phyloP scores from a whole-genome alignment of 2,329 filamentous ascomycete species.

The Fusarium chaquense region DNA sequence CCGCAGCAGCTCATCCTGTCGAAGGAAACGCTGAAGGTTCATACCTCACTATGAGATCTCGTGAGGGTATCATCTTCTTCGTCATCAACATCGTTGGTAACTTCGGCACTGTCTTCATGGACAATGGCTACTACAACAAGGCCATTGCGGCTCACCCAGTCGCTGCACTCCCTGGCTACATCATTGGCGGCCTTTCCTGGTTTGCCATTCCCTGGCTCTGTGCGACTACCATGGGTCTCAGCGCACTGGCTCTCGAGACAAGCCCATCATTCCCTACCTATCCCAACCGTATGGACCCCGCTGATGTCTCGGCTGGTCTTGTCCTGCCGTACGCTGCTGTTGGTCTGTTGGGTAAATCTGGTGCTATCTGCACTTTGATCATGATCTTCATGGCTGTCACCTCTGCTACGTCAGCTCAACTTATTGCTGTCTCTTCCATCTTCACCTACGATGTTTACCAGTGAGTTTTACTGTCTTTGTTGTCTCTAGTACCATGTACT shows the following conservation, averaged over 20 bases:
- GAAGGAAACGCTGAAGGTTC: conserved; percentile 83
- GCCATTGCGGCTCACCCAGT: conserved; percentile 89
- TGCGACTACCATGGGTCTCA: conserved; percentile 88
- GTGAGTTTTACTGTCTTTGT: background rate
- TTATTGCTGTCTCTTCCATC: conserved; percentile 89
- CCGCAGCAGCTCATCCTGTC: conserved; percentile 77
- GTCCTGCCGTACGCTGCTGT: conserved; percentile 89
- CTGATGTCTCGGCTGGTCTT: conserved; percentile 83
- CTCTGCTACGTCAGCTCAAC: conserved; percentile 82
- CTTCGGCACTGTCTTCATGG: conserved; percentile 86
- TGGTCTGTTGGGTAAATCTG: conserved; percentile 71
- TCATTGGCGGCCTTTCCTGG: conserved; percentile 88
- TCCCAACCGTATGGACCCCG: conserved; percentile 57
- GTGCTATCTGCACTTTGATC: conserved; percentile 42
- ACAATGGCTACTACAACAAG: conserved; percentile 92
- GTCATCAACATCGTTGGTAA: conserved; percentile 89
- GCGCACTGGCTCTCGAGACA: conserved; percentile 80
- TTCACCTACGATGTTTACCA: conserved; percentile 55
- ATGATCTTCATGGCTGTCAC: conserved; percentile 73
- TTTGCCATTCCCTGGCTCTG: conserved; percentile 93
- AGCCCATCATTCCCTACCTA: conserved; percentile 55
- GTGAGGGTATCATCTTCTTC: conserved; percentile 87
- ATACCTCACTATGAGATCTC: conserved; percentile 82
- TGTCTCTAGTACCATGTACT: rapidly evolving
- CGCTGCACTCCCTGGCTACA: conserved; percentile 87